Percentiles rank a stretch among this genome's conserved stretches.
Evolutionary conservation across 768 basidiomycete species (phyloP).

Genomic region (Phaeotremella fagi): DNA sequence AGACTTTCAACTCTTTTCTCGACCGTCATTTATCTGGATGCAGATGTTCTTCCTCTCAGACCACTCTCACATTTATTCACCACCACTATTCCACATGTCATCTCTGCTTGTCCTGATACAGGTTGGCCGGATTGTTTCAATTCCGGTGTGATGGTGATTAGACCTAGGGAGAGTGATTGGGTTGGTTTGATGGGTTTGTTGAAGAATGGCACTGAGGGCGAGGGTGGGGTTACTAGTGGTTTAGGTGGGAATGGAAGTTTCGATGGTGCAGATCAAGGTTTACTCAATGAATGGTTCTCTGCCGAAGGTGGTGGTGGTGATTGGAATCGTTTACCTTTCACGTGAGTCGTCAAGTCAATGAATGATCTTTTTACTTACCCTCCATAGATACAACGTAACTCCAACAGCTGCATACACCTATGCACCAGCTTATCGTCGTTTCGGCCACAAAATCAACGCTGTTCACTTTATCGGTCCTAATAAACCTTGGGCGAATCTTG

Average conservation of each 20-base stretch:
- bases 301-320: conserved; percentile 61
- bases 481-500: conserved; percentile 85
- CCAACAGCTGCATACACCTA: conserved; percentile 98
- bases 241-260: conserved; percentile 66
- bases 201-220: conserved; percentile 51
- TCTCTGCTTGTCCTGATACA: conserved; percentile 91
- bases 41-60: conserved; percentile 48
- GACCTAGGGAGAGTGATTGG: conserved; percentile 68
- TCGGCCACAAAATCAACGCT: conserved; percentile 48
- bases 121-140: conserved; percentile 99
- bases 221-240: conserved; percentile 17
- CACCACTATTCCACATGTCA: conserved; percentile 59
- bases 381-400: conserved; percentile 79
- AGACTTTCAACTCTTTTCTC: conserved; percentile 57
- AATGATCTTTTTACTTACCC: background rate
- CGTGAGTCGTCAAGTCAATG: conserved; percentile 43
- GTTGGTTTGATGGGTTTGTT: conserved; percentile 65
- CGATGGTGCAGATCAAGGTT: conserved; percentile 98
- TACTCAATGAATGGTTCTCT: conserved; percentile 75
- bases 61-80: conserved; percentile 90
- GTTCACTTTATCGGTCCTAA: conserved; percentile 68
- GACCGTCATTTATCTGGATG: conserved; percentile 51
- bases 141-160: conserved; percentile 84
- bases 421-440: conserved; percentile 92
- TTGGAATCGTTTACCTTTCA: conserved; percentile 95